phyloP scores from a whole-genome alignment of 441 rosid genomes.

The Capsella rubella region DNA sequence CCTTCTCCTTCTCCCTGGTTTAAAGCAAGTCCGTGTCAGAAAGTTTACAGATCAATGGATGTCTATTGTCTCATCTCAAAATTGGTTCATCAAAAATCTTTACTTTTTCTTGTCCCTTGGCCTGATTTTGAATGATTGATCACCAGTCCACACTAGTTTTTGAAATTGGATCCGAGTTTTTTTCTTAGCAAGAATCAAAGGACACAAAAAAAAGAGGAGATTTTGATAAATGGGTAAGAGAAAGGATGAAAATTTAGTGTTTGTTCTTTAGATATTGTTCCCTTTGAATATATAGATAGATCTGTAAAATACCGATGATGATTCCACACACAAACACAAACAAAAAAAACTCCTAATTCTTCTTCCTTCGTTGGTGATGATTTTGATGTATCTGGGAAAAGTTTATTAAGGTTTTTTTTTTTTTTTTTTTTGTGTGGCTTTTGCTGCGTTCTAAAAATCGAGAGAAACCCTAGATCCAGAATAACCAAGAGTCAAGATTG shows the following conservation, averaged over 20 bases:
- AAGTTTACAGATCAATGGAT: conserved; percentile 36
- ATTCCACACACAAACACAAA: too few species aligned
- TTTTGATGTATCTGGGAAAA: conserved; percentile 10
- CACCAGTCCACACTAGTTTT: conserved; percentile 26
- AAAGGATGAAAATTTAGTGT: conserved; percentile 31
- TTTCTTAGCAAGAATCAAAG: conserved; percentile 41
- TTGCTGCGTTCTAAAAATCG: conserved; percentile 29
- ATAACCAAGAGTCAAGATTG: conserved; percentile 53
- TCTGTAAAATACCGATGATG: conserved; percentile 36
- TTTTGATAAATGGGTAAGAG: conserved; percentile 12
- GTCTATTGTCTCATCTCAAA: conserved; percentile 39
- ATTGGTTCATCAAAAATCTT: conserved; percentile 41
- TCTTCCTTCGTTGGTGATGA: conserved; percentile 45
- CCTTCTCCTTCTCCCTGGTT: conserved; percentile 15
- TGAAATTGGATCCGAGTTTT: conserved; percentile 40
- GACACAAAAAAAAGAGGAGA: conserved; percentile 10
- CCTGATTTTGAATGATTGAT: conserved; percentile 29
- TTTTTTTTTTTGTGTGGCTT: background rate
- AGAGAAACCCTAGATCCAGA: conserved; percentile 70
- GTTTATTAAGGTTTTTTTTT: conserved; percentile 18
- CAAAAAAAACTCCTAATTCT: conserved; percentile 33
- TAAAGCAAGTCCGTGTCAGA: conserved; percentile 22
- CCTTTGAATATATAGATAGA: conserved; percentile 23
- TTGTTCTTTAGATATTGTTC: conserved; percentile 17
- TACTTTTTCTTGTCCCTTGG: conserved; percentile 35